Percentiles rank a stretch among this genome's conserved stretches.
Conservation (phyloP, 768 basidiomycete species). For the Suillus weaverae region DNA sequence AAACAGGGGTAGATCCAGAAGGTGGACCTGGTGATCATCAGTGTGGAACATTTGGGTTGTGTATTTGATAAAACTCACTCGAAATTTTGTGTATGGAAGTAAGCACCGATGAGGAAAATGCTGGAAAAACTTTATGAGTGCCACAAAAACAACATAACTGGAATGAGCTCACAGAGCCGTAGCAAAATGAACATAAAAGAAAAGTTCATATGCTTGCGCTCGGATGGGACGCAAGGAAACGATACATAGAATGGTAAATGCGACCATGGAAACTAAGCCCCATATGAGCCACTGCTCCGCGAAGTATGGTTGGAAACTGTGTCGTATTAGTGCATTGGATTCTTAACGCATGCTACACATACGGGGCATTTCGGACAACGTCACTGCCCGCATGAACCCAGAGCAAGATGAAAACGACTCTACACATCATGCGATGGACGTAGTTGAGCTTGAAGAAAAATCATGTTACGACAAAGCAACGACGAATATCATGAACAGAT, state of each 20-base stretch:
- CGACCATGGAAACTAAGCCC: constrained; percentile 35
- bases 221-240: constrained; percentile 50
- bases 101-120: constrained; percentile 32
- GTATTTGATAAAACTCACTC: constrained; percentile 1
- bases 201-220: constrained; percentile 45
- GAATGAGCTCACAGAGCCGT: constrained; percentile 34
- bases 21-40: constrained; percentile 14
- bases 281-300: constrained; percentile 18
- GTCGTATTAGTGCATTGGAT: background rate
- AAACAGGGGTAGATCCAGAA: constrained; percentile 48
- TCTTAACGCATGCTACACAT: background rate
- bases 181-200: constrained; percentile 46
- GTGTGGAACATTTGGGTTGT: background rate
- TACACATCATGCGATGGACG: constrained; percentile 45
- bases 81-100: constrained; percentile 27
- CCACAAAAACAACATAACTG: background rate
- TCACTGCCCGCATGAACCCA: constrained; percentile 50
- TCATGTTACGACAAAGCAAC: background rate
- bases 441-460: constrained; percentile 29
- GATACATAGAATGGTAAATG: constrained; percentile 43
- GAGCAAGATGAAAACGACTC: constrained; percentile 42
- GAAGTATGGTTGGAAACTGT: constrained; percentile 12
- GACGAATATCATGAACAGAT: constrained; percentile 20
- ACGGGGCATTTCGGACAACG: constrained; percentile 23
- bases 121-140: constrained; percentile 15